These are phyloP conservation scores for Lasiosphaeria ovina DNA, from an alignment of 495 filamentous ascomycete species.

Conservation along the genomic window DNA sequence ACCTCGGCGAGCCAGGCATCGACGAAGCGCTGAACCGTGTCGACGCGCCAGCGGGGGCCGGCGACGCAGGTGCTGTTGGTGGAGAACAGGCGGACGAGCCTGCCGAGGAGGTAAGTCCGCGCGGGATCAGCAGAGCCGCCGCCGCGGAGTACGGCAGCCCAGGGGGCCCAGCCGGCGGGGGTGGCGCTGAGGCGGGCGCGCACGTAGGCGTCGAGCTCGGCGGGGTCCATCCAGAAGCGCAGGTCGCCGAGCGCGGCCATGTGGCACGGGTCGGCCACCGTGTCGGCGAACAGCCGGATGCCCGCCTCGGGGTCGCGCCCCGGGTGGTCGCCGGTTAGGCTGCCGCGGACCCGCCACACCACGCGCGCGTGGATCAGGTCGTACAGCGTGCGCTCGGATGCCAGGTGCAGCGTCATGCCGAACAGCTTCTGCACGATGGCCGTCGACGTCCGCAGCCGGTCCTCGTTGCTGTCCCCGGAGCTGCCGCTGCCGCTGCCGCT, in stretches of 20 bases:
- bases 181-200: constrained; percentile 3
- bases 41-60: background rate
- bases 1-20: background rate
- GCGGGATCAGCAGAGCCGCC: background rate
- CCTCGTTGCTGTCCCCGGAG: background rate
- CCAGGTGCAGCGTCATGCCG: constrained; percentile 5
- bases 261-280: constrained; percentile 3
- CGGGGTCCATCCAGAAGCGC: constrained; percentile 11
- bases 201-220: constrained; percentile 13
- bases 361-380: constrained; percentile 20
- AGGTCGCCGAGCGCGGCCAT: constrained; percentile 2
- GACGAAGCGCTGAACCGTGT: background rate
- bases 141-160: constrained; percentile 8
- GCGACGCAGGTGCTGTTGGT: background rate
- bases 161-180: constrained; percentile 10
- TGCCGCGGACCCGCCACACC: constrained; percentile 12
- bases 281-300: constrained; percentile 4
- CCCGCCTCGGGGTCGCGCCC: constrained; percentile 11
- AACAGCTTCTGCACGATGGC: constrained; percentile 7
- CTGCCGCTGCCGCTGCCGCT: background rate
- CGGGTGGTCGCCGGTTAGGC: constrained; percentile 15
- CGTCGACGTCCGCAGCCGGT: background rate
- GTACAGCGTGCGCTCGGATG: constrained; percentile 5
- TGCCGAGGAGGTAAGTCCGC: background rate
- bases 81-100: background rate